Percentiles rank a stretch among this genome's conserved stretches.
Evolutionary conservation across 768 basidiomycete species (phyloP).

Genomic region (Mycena rebaudengoi): DNA sequence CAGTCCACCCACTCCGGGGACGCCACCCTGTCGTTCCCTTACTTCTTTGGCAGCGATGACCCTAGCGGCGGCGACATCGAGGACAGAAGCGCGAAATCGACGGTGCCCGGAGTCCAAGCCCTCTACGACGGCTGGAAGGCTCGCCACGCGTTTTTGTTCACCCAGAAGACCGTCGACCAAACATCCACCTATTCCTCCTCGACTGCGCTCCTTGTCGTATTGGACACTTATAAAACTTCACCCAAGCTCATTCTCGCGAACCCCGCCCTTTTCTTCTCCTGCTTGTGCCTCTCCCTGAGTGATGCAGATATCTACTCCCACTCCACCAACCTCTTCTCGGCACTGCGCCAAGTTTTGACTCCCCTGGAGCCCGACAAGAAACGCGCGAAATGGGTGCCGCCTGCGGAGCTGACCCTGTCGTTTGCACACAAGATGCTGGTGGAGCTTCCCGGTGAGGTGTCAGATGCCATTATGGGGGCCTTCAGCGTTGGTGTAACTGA

Average conservation of each 20-base stretch:
- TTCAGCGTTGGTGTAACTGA: neutral
- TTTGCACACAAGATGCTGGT: conserved; percentile 12
- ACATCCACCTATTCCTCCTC: neutral
- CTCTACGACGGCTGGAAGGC: conserved; percentile 14
- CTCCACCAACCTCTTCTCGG: neutral
- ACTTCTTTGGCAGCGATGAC: conserved; percentile 15
- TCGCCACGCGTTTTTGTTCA: conserved; percentile 3
- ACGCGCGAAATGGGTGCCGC: conserved; percentile 16
- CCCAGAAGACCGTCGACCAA: neutral
- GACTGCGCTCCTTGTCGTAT: neutral
- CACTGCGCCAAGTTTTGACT: neutral
- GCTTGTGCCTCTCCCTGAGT: conserved; percentile 4
- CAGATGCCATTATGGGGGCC: conserved; percentile 7
- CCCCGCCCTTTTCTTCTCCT: conserved; percentile 15
- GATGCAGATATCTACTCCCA: neutral
- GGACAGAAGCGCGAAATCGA: conserved; percentile 13
- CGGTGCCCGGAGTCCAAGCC: neutral
- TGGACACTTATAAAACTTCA: neutral
- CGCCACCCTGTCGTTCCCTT: conserved; percentile 1
- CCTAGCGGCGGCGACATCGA: conserved; percentile 21
- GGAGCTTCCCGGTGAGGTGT: conserved; percentile 7
- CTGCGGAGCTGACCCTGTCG: conserved; percentile 16
- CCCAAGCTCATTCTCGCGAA: conserved; percentile 15
- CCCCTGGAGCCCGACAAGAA: neutral
- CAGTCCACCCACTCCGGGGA: neutral